Percentiles rank a stretch among this genome's conserved stretches.
Conservation (phyloP, 257 asterid genomes). For the Lycium barbarum region DNA sequence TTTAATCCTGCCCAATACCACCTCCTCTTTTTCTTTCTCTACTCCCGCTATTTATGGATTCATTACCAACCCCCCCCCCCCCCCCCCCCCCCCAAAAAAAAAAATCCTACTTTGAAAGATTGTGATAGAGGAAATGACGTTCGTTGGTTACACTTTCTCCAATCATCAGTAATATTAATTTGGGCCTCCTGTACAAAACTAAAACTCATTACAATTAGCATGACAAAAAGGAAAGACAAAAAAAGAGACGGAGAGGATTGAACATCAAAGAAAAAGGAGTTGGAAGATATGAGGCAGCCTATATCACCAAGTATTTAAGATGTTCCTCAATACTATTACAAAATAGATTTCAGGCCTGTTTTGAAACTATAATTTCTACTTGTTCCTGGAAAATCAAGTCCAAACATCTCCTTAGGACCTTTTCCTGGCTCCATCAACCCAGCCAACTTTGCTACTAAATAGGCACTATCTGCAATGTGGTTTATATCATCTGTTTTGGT, state of each 20-base stretch:
- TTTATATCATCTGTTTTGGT: constrained; percentile 49
- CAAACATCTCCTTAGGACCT: constrained; percentile 68
- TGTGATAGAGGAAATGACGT: too few relatives aligned
- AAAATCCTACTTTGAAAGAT: too few relatives aligned
- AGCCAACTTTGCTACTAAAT: constrained; percentile 63
- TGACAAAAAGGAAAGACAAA: not conserved
- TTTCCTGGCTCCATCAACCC: constrained; percentile 60
- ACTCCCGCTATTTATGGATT: too few relatives aligned
- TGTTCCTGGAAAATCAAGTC: constrained; percentile 55
- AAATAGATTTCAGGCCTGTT: constrained; percentile 25
- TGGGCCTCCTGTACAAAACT: constrained; percentile 22
- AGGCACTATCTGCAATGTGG: constrained; percentile 58
- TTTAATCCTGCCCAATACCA: too few relatives aligned
- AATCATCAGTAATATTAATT: not conserved
- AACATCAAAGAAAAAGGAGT: not conserved
- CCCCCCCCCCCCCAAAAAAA: too few relatives aligned
- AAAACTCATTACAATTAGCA: not conserved
- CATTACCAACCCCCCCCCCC: too few relatives aligned
- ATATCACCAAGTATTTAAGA: constrained; percentile 1
- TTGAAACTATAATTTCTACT: constrained; percentile 19
- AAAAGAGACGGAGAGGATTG: not conserved
- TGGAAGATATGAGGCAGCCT: not conserved
- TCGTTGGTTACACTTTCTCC: not conserved
- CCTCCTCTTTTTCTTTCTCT: too few relatives aligned
- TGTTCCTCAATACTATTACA: constrained; percentile 7